These are phyloP conservation scores for Yamadazyma philogaea DNA, from an alignment of 805 yeast genomes.

Conservation along the genomic window DNA sequence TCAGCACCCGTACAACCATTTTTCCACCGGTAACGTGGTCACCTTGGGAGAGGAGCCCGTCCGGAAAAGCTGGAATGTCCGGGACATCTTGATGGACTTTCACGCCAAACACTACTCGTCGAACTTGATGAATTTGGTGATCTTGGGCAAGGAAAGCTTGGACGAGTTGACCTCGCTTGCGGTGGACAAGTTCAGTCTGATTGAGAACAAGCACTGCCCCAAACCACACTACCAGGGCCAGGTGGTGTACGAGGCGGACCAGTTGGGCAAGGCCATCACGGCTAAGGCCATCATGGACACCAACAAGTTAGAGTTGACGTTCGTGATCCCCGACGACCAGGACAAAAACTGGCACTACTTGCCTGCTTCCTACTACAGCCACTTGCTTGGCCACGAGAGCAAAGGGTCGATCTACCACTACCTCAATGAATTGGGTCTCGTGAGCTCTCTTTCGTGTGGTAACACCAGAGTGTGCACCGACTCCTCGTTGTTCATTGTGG, in stretches of 20 bases:
- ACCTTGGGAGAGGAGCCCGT: slow-evolving; percentile 72
- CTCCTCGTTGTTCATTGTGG: slow-evolving; percentile 62
- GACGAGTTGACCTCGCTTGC: slow-evolving; percentile 74
- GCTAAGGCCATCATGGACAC: slow-evolving; percentile 84
- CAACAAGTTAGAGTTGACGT: slow-evolving; percentile 62
- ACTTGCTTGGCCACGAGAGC: slow-evolving; percentile 90
- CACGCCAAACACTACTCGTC: slow-evolving; percentile 73
- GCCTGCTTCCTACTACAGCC: slow-evolving; percentile 72
- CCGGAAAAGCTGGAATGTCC: slow-evolving; percentile 61
- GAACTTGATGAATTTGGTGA: slow-evolving; percentile 82
- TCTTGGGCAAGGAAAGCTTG: slow-evolving; percentile 77
- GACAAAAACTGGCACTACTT: slow-evolving; percentile 57
- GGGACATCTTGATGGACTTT: slow-evolving; percentile 77
- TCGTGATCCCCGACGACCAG: slow-evolving; percentile 73
- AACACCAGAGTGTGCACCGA: slow-evolving; percentile 63
- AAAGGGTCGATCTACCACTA: slow-evolving; percentile 74
- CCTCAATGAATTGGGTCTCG: slow-evolving; percentile 75
- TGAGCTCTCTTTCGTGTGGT: slow-evolving; percentile 74
- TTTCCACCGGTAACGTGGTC: slow-evolving; percentile 81
- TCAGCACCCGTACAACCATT: slow-evolving; percentile 79
- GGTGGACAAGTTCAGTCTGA: slow-evolving; percentile 56
- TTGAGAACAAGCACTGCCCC: slow-evolving; percentile 49
- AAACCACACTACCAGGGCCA: slow-evolving; percentile 43
- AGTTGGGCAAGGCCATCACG: slow-evolving; percentile 51
- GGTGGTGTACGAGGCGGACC: slow-evolving; percentile 47